Base-by-base conservation (phyloP, 164 flowering plant genomes). In the Magnolia changhungtana region DNA sequence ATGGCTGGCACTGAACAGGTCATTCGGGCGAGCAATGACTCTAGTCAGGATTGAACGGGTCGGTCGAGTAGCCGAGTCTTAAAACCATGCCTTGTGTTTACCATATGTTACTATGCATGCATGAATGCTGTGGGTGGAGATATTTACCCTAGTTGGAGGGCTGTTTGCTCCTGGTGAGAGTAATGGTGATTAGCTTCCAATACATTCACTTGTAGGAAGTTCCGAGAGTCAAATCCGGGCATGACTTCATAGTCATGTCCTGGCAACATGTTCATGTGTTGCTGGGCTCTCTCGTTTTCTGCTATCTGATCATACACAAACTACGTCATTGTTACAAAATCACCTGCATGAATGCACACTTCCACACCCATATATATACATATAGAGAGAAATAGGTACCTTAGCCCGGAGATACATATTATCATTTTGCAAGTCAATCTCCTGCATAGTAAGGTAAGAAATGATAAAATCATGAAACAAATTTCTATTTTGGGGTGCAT, bases 331-430 rank as follows among this genome's bases (percentile, higher is more conserved):
- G 61, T 14, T 2, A 55, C 7, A 37, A 4, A 37, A 37, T 37
- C 7, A 37, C 45, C 6, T 37, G 45, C 45, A 37, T 37, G 45
- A 37, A 37, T 37, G 45, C 7, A 37, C 45, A 37, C 45, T 4
- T 7, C 0, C 45, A 37, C 45, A 37, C 45, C 7, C 45, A 37
- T 0, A 37, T 2, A 37, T 2, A 37, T 2, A 37, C 45, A 5
- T 37, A n/a, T 9, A 77, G 77, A 79, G 52, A 66, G 37, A 49
- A 18, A 74, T 23, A n/a, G 21, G 63, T 16, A 92, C 98, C 94
- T 87, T 92, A 52, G 97, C 90, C 77, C 97, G 85, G 45, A 95
- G 97, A 79, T 85, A 90, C 84, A 90, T 91, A 78, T 93, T 95
- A 66, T 86, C 88, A 81, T 93, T 89, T 77, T 91, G 94, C 87